A percentile compares a stretch with the other conserved stretches of the same genome.
Conservation (phyloP, 73 alveolate genomes). For the Diophrys sp. region DNA sequence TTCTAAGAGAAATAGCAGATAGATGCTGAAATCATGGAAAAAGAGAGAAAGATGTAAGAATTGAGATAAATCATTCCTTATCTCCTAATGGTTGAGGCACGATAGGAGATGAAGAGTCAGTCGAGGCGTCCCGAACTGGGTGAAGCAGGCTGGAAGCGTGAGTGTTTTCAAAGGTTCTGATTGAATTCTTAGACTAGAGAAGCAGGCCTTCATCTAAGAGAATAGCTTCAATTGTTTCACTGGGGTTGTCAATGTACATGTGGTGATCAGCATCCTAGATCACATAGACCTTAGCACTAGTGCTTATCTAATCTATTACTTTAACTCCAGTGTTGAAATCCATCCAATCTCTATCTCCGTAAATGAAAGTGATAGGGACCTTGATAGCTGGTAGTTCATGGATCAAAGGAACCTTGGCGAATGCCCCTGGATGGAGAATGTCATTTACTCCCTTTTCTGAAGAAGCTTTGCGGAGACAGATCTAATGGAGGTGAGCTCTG, state of each 20-base stretch:
- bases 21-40: not conserved
- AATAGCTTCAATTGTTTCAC: not conserved
- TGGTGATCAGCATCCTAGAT: conserved; percentile 56
- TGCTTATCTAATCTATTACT: conserved; percentile 2
- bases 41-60: not conserved
- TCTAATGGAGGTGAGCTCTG: conserved; percentile 4
- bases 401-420: not conserved
- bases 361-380: conserved; percentile 19
- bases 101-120: no score
- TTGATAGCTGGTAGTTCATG: not conserved
- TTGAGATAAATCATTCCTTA: no score
- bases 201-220: not conserved
- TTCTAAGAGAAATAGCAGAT: not conserved
- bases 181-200: no score
- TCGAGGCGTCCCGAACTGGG: no score
- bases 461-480: conserved; percentile 9
- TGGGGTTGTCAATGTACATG: conserved; percentile 56
- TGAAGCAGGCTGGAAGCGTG: not conserved
- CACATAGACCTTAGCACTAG: not conserved
- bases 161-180: not conserved
- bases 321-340: not conserved
- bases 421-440: not conserved
- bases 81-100: no score
- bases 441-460: conserved; percentile 9
- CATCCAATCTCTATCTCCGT: conserved; percentile 50